Base-by-base conservation (phyloP, 345 rosid species). In the Carallia brachiata region DNA sequence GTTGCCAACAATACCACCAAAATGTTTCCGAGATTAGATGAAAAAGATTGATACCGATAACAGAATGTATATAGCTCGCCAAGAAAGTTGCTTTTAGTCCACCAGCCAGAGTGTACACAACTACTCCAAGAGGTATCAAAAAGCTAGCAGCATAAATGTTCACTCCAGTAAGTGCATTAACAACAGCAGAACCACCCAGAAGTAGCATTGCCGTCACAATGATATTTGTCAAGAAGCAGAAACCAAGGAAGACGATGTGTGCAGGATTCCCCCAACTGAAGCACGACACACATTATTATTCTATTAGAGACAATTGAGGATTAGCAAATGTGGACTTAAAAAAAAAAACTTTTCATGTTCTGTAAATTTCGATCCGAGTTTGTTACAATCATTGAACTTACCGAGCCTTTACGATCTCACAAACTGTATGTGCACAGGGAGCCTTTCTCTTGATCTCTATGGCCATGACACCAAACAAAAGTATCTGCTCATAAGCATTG, bases 401-500 rank as follows among this genome's bases (percentile, higher is more conserved):
- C 98, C 98, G 88, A 75, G 98, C 98, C 78, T 83, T 86, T 7
- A 93, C 97, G 61, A 93, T 93, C 82, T 93, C 98, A 40, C 98
- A 93, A 32, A 93, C 89, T 0, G 98, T 91, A 70, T 93, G 98
- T 39, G 97, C 98, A 73, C 88, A 69, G 12, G 98, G 96, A 81
- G 98, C 98, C 70, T 93, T 93, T 81, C 98, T 71, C 79, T 93
- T 93, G 72, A 93, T 89, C 85, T 93, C 98, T 70, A 93, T 93
- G 0, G 98, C 98, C 93, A 93, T 90, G 19, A 93, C 76, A 58
- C 98, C 98, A 72, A 93, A 91, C 80, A 93, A 81, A 18, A 91
- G 83, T 30, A 93, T 96, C 98, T 92, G 83, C 47, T 52, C 61
- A 57, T n/a, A 13, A 39, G 16, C 6, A 60, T 63, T 28, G 48